These are phyloP conservation scores for Dactylis glomerata DNA, from an alignment of 176 grass and related monocot genomes.

Conservation along the genomic window DNA sequence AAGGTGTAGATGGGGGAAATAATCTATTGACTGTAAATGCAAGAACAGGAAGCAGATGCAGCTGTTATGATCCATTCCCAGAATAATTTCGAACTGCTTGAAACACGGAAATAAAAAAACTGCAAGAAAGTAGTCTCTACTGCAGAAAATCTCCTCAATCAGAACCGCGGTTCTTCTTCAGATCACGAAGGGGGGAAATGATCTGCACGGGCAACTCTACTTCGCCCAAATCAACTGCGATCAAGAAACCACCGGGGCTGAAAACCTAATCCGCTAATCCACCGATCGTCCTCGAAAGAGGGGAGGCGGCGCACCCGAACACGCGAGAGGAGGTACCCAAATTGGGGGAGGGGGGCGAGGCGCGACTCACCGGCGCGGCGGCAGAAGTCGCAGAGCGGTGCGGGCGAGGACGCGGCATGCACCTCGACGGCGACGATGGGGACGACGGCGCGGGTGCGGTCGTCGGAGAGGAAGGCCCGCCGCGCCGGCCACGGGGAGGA, in stretches of 20 bases:
- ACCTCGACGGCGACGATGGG: constrained; percentile 73
- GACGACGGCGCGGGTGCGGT: constrained; percentile 35
- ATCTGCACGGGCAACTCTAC: background rate
- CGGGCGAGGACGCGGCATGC: constrained; percentile 29
- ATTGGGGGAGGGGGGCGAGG: background rate
- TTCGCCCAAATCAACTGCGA: background rate
- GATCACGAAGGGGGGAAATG: background rate
- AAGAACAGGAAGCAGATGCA: constrained; percentile 16
- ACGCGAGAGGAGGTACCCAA: background rate
- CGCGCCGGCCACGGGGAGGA: constrained; percentile 22
- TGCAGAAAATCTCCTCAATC: background rate
- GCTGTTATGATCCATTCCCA: background rate
- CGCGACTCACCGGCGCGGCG: constrained; percentile 55
- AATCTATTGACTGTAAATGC: background rate
- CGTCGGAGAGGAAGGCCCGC: constrained; percentile 56
- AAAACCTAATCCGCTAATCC: constrained; percentile 16
- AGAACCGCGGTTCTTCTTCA: background rate
- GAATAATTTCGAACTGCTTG: background rate
- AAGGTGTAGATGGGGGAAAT: background rate
- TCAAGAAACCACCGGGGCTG: background rate
- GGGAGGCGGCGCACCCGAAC: background rate
- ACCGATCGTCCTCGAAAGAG: background rate
- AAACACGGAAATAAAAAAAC: background rate
- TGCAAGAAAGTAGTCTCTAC: background rate
- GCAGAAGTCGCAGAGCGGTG: constrained; percentile 62